These are phyloP conservation scores for Mortierella alpina DNA, from an alignment of 192 early-diverging fungal species.

Conservation along the genomic window DNA sequence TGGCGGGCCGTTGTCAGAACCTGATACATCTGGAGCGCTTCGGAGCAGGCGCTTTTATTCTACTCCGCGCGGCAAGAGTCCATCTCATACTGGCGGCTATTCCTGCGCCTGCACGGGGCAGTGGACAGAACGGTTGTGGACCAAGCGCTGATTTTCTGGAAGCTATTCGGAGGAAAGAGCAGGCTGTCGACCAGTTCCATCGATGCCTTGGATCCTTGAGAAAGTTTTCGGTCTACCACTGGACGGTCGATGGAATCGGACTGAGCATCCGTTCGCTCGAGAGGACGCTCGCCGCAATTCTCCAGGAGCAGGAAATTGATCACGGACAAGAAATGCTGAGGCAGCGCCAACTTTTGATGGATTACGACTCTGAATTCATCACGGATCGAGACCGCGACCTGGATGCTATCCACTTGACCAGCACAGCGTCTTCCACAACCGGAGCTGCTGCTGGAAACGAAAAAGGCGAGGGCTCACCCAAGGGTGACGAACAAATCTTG, in stretches of 20 bases:
- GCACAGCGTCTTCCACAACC: too few species aligned
- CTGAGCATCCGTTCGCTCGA: constrained; percentile 19
- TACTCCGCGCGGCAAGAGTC: constrained; percentile 11
- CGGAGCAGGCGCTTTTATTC: constrained; percentile 10
- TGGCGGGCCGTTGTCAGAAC: constrained; percentile 12
- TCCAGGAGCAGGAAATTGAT: constrained; percentile 19
- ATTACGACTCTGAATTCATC: constrained; percentile 14
- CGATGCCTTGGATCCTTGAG: constrained; percentile 5
- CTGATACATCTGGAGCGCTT: constrained; percentile 13
- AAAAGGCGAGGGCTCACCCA: not conserved
- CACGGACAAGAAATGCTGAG: constrained; percentile 9
- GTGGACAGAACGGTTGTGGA: not conserved
- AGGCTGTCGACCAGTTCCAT: constrained; percentile 19
- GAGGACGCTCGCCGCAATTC: constrained; percentile 12
- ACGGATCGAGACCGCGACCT: not conserved
- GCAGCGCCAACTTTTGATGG: not conserved
- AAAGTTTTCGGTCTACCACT: constrained; percentile 22
- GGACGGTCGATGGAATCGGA: constrained; percentile 10
- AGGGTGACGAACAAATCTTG: not conserved
- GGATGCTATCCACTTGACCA: too few species aligned
- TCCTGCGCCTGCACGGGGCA: not conserved
- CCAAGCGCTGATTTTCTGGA: not conserved
- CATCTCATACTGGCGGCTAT: constrained; percentile 14
- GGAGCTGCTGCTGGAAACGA: not conserved
- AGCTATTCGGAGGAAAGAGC: constrained; percentile 10